Evolutionary conservation across 2,329 filamentous ascomycete genomes (phyloP).

Genomic region (Pseudogymnoascus verrucosus): DNA sequence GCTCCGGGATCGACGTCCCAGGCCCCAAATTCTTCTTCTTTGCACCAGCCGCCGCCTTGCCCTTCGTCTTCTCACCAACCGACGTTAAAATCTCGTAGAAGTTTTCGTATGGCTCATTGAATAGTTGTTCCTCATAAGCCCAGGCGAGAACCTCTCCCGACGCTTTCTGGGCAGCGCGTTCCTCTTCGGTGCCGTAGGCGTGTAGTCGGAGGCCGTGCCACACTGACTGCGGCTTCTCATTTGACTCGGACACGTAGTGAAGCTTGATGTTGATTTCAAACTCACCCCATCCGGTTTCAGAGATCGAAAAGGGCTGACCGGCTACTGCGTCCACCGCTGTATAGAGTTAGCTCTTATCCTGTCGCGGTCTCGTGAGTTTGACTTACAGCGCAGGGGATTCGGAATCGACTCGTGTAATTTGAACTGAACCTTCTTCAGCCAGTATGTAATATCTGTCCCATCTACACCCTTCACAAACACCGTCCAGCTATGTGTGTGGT

Average conservation of each 20-base stretch:
- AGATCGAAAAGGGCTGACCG: constrained; percentile 68
- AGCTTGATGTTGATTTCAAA: constrained; percentile 95
- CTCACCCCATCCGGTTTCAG: constrained; percentile 95
- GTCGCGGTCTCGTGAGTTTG: not conserved
- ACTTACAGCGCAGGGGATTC: constrained; percentile 71
- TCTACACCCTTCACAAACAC: constrained; percentile 89
- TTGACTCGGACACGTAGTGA: constrained; percentile 80
- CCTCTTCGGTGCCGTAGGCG: constrained; percentile 76
- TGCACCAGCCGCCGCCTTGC: constrained; percentile 48
- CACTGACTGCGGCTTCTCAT: constrained; percentile 91
- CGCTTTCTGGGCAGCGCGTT: constrained; percentile 51
- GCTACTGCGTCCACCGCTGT: constrained; percentile 62
- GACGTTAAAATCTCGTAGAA: constrained; percentile 82
- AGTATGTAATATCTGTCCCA: constrained; percentile 85
- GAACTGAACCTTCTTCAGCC: constrained; percentile 95
- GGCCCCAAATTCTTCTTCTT: constrained; percentile 32
- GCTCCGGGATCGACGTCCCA: constrained; percentile 42
- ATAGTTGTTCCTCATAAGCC: constrained; percentile 88
- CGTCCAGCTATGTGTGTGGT: constrained; percentile 95
- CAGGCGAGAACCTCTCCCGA: constrained; percentile 64
- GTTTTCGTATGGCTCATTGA: constrained; percentile 91
- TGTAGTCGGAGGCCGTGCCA: constrained; percentile 90
- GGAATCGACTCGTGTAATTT: constrained; percentile 96
- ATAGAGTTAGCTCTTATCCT: not conserved
- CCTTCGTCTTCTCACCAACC: constrained; percentile 51